Evolutionary conservation across 2,329 filamentous ascomycete genomes (phyloP).

Genomic region (Cytospora piceae): DNA sequence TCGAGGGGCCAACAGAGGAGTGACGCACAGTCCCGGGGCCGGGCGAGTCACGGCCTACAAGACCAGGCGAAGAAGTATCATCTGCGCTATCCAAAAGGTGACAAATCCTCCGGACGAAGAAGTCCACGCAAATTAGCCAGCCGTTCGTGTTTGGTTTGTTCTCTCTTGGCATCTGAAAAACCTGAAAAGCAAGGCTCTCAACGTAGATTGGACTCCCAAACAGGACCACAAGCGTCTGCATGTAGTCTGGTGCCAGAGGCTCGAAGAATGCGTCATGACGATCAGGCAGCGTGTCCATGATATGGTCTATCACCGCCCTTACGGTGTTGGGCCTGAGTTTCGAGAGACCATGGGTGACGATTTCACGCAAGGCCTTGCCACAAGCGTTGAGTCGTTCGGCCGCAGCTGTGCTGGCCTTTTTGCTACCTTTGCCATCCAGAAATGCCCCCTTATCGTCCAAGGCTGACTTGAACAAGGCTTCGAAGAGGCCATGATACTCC

Average conservation of each 20-base stretch:
- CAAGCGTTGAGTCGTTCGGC: conserved; percentile 67
- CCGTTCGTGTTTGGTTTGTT: conserved; percentile 47
- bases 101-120: conserved; percentile 69
- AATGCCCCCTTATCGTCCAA: conserved; percentile 69
- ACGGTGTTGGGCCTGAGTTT: conserved; percentile 77
- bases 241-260: conserved; percentile 75
- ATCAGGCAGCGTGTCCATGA: conserved; percentile 72
- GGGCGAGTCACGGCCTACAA: conserved; percentile 35
- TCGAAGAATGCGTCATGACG: conserved; percentile 66
- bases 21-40: conserved; percentile 18
- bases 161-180: conserved; percentile 43
- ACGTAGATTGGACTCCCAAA: conserved; percentile 76
- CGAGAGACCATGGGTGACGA: conserved; percentile 69
- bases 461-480: conserved; percentile 74
- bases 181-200: conserved; percentile 69
- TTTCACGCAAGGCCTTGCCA: conserved; percentile 71
- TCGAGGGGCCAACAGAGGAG: conserved; percentile 21
- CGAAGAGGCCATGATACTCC: conserved; percentile 79
- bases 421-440: conserved; percentile 54
- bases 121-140: conserved; percentile 72
- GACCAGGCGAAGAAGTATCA: not conserved
- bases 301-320: conserved; percentile 78
- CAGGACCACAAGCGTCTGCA: conserved; percentile 72
- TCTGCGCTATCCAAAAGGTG: conserved; percentile 51
- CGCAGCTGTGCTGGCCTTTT: conserved; percentile 41